Evolutionary conservation across 2,329 filamentous ascomycete species (phyloP).

Genomic region (Ascochyta fabae): DNA sequence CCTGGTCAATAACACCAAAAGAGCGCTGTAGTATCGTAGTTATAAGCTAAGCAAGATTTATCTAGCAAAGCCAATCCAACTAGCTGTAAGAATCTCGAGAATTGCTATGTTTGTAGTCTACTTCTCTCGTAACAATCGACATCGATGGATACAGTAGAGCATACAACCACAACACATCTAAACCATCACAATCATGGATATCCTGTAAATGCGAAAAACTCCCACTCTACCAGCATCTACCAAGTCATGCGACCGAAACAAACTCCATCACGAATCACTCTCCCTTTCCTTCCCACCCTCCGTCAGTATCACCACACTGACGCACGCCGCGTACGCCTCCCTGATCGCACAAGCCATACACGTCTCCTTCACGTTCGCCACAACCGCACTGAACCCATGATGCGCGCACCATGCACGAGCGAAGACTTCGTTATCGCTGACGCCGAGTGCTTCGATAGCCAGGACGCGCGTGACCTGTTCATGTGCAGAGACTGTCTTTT

Average conservation of each 20-base stretch:
- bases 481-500: conserved; percentile 26
- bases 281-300: conserved; percentile 55
- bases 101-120: no score
- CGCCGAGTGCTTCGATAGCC: conserved; percentile 75
- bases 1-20: no score
- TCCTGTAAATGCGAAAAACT: background rate
- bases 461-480: conserved; percentile 67
- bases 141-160: no score
- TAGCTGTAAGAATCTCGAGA: no score
- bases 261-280: conserved; percentile 47
- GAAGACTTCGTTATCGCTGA: conserved; percentile 76
- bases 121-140: no score
- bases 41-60: no score
- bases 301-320: conserved; percentile 73
- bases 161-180: conserved; percentile 23
- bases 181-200: conserved; percentile 19
- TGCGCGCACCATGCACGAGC: conserved; percentile 79
- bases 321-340: conserved; percentile 75
- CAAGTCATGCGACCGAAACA: no score
- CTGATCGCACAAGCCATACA: conserved; percentile 77
- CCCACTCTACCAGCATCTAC: no score
- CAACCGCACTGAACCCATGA: conserved; percentile 73
- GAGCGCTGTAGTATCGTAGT: no score
- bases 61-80: no score
- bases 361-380: conserved; percentile 72